Percentiles rank a stretch among this genome's conserved stretches.
Evolutionary conservation across 2,329 filamentous ascomycete species (phyloP).

Genomic region (Phaeosphaeria sp.): DNA sequence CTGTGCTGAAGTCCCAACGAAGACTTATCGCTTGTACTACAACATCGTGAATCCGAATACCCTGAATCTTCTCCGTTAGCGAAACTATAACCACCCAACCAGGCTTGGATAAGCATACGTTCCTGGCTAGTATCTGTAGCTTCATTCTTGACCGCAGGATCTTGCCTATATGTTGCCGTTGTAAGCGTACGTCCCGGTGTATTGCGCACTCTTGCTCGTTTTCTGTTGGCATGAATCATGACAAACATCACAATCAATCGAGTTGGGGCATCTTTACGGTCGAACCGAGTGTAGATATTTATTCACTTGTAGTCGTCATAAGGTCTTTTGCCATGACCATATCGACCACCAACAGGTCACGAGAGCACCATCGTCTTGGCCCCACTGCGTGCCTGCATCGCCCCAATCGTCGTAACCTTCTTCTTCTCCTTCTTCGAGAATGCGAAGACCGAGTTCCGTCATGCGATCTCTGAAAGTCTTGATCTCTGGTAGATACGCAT

Average conservation of each 20-base stretch:
- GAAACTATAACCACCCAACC: too few relatives aligned
- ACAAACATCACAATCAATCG: too few relatives aligned
- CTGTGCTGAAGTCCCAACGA: not conserved
- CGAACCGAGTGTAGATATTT: not conserved
- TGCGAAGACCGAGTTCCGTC: conserved; percentile 57
- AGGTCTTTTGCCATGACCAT: not conserved
- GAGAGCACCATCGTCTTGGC: conserved; percentile 54
- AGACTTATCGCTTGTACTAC: too few relatives aligned
- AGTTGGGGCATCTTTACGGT: too few relatives aligned
- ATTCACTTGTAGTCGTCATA: not conserved
- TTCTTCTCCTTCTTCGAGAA: conserved; percentile 68
- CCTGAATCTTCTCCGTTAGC: not conserved
- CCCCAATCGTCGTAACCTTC: conserved; percentile 78
- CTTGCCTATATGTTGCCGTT: too few relatives aligned
- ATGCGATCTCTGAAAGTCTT: conserved; percentile 69
- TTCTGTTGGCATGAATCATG: too few relatives aligned
- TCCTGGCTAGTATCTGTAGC: too few relatives aligned
- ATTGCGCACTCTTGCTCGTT: too few relatives aligned
- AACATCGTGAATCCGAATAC: not conserved
- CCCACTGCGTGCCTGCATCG: conserved; percentile 51
- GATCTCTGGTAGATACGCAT: conserved; percentile 71
- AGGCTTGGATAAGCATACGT: too few relatives aligned
- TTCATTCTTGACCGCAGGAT: not conserved
- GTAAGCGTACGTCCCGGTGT: too few relatives aligned
- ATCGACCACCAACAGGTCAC: conserved; percentile 73